phyloP scores from a whole-genome alignment of 1,284 basidiomycete species.

The Sanghuangporus weigelae region DNA sequence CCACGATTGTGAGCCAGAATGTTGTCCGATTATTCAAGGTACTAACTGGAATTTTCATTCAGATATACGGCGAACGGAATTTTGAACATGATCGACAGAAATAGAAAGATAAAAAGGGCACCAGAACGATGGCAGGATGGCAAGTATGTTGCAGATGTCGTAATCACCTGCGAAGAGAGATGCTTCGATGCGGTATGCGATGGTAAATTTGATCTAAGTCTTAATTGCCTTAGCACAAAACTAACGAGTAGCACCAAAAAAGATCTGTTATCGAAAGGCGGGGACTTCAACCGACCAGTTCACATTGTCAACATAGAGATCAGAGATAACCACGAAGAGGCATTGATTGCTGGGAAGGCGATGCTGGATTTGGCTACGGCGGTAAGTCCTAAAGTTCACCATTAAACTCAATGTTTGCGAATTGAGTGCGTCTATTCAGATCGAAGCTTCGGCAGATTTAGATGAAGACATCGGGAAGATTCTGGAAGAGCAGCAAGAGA shows the following conservation, averaged over 20 bases:
- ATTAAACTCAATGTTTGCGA: not conserved
- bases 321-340: constrained; percentile 99
- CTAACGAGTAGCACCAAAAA: constrained; percentile 2
- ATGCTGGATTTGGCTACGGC: constrained; percentile 91
- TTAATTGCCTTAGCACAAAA: not conserved
- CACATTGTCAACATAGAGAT: constrained; percentile 99
- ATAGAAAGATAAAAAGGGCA: constrained; percentile 86
- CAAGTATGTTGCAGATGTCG: constrained; percentile 83
- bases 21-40: not conserved
- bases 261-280: constrained; percentile 88
- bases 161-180: constrained; percentile 98
- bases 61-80: constrained; percentile 96
- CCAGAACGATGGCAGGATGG: constrained; percentile 98
- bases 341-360: constrained; percentile 90
- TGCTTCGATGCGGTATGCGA: constrained; percentile 99
- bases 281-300: constrained; percentile 90
- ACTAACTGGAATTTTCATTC: constrained; percentile 16
- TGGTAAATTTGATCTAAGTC: constrained; percentile 50
- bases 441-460: constrained; percentile 81
- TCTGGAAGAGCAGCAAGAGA: constrained; percentile 77
- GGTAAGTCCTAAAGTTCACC: constrained; percentile 44
- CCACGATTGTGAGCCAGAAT: constrained; percentile 59
- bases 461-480: constrained; percentile 91
- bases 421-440: constrained; percentile 40
- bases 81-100: constrained; percentile 96